These are phyloP conservation scores for Theileria orientalis DNA, from an alignment of 169 alveolate species.

Conservation along the genomic window DNA sequence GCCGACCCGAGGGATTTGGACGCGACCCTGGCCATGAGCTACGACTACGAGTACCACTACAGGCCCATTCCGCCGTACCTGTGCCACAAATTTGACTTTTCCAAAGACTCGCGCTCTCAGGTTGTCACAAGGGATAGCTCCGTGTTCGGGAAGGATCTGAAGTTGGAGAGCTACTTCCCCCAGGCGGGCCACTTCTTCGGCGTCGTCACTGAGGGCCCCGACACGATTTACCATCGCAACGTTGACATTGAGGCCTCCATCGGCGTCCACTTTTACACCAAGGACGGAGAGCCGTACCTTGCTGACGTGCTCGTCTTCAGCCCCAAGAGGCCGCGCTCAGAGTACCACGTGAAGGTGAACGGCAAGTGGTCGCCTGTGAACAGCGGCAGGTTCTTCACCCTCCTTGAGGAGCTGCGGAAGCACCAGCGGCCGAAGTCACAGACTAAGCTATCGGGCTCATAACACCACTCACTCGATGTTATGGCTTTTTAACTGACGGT, in stretches of 20 bases:
- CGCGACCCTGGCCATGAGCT: background rate
- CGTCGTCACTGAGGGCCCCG: background rate
- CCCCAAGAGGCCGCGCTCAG: background rate
- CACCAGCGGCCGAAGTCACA: too few relatives aligned
- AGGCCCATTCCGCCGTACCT: background rate
- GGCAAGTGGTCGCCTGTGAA: constrained; percentile 1
- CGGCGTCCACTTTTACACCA: constrained; percentile 9
- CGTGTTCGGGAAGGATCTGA: background rate
- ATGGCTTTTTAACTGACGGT: too few relatives aligned
- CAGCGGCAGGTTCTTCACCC: background rate
- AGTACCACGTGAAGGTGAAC: constrained; percentile 7
- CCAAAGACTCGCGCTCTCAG: background rate
- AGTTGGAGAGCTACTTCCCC: background rate
- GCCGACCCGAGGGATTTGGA: background rate
- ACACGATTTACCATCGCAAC: background rate
- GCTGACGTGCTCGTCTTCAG: constrained; percentile 15
- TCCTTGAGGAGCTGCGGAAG: background rate
- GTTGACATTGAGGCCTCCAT: background rate
- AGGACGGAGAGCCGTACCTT: background rate
- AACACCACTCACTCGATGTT: too few relatives aligned
- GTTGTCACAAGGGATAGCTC: background rate
- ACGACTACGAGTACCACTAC: background rate
- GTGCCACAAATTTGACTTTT: background rate
- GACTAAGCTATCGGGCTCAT: too few relatives aligned
- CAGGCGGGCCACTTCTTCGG: background rate